Evolutionary conservation across 2,329 filamentous ascomycete genomes (phyloP).

Genomic region (Botryotinia convoluta): DNA sequence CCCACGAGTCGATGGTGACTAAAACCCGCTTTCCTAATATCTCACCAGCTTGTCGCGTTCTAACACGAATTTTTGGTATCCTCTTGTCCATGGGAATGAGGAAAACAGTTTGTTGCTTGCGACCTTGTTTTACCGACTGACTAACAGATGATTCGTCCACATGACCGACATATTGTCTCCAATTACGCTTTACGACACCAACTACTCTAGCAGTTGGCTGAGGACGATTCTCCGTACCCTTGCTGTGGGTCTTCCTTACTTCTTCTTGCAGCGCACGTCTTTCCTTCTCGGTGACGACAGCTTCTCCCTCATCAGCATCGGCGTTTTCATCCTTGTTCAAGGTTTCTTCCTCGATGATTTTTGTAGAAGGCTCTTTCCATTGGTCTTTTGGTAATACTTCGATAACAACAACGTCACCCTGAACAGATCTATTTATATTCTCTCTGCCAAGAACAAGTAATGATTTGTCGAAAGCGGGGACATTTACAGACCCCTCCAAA

Average conservation of each 20-base stretch:
- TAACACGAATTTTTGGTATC: conserved; percentile 91
- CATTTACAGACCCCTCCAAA: conserved; percentile 86
- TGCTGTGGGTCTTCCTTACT: conserved; percentile 79
- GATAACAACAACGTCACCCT: conserved; percentile 89
- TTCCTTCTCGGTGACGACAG: conserved; percentile 85
- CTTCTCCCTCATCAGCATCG: conserved; percentile 72
- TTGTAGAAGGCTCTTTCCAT: conserved; percentile 94
- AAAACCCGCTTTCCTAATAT: conserved; percentile 88
- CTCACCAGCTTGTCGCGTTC: conserved; percentile 85
- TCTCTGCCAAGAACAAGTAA: conserved; percentile 87
- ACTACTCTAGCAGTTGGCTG: conserved; percentile 93
- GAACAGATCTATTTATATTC: conserved; percentile 91
- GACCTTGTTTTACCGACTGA: conserved; percentile 68
- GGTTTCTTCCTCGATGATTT: conserved; percentile 91
- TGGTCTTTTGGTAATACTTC: conserved; percentile 91
- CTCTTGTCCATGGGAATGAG: conserved; percentile 97
- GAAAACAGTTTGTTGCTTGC: conserved; percentile 89
- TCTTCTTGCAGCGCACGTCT: conserved; percentile 85
- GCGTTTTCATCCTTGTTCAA: conserved; percentile 92
- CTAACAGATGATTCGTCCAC: conserved; percentile 84
- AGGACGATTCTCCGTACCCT: conserved; percentile 69
- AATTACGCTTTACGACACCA: conserved; percentile 91
- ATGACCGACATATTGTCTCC: conserved; percentile 96
- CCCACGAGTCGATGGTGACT: conserved; percentile 93
- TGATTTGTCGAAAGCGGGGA: conserved; percentile 84